A percentile compares a stretch with the other conserved stretches of the same genome.
Conservation (phyloP, 2,329 filamentous ascomycete species). For the Mariannaea sp. region DNA sequence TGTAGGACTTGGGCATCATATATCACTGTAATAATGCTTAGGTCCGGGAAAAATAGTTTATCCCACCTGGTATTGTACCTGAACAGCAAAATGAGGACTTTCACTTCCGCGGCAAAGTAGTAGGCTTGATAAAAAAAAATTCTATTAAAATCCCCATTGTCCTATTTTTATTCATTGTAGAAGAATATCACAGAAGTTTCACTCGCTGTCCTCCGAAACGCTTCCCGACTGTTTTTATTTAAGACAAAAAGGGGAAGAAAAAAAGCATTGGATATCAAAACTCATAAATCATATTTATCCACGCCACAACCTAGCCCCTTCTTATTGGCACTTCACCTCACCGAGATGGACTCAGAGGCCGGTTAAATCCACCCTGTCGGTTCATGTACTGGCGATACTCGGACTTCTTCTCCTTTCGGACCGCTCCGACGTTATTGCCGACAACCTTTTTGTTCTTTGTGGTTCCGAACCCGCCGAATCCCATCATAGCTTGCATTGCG, state of each 20-base stretch:
- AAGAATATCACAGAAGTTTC: too few species aligned
- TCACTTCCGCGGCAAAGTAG: too few species aligned
- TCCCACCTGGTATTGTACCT: constrained; percentile 5
- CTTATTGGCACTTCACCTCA: constrained; percentile 28
- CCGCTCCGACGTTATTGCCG: constrained; percentile 82
- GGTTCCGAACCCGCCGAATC: constrained; percentile 81
- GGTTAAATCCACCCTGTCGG: constrained; percentile 78
- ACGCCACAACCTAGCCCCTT: background rate
- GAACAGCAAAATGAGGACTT: background rate
- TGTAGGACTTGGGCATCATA: background rate
- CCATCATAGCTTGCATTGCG: constrained; percentile 85
- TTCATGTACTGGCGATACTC: constrained; percentile 99
- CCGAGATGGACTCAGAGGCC: constrained; percentile 67
- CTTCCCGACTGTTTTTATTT: too few species aligned
- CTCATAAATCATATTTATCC: constrained; percentile 6
- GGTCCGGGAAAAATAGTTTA: constrained; percentile 6
- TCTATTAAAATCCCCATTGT: background rate
- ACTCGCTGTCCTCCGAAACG: too few species aligned
- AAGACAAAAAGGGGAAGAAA: too few species aligned
- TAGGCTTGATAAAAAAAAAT: too few species aligned
- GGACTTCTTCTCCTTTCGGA: constrained; percentile 91
- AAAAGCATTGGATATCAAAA: constrained; percentile 21
- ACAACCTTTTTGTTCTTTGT: constrained; percentile 89
- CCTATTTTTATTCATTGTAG: background rate
- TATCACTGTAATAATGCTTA: constrained; percentile 4